Evolutionary conservation across 2,329 filamentous ascomycete species (phyloP).

Genomic region (Corniculantispora saksenae): DNA sequence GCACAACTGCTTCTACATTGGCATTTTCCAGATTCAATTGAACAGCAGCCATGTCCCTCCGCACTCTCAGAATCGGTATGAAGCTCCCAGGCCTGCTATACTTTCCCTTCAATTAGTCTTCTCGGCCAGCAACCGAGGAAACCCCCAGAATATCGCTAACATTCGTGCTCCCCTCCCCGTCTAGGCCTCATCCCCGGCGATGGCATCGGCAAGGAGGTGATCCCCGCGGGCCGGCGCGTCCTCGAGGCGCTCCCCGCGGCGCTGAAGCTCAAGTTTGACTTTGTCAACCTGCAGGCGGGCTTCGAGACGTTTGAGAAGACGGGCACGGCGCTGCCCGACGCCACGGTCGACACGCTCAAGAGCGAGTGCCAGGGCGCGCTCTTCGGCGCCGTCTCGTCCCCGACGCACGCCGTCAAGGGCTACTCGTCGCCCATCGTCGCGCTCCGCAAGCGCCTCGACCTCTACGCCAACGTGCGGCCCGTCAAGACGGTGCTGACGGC

Average conservation of each 20-base stretch:
- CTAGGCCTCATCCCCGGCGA: constrained; percentile 94
- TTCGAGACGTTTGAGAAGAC: constrained; percentile 92
- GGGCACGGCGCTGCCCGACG: constrained; percentile 83
- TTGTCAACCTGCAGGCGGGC: constrained; percentile 88
- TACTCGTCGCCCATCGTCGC: constrained; percentile 97
- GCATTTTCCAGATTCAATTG: not conserved
- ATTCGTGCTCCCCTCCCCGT: not conserved
- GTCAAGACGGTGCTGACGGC: constrained; percentile 79
- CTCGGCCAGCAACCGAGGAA: no score
- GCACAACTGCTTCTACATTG: not conserved
- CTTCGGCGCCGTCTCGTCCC: constrained; percentile 94
- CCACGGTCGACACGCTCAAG: constrained; percentile 85
- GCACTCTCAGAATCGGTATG: constrained; percentile 45
- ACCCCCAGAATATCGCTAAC: not conserved
- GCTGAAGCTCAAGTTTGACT: constrained; percentile 90
- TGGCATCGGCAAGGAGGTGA: constrained; percentile 97
- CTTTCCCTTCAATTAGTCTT: no score
- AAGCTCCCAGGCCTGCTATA: no score
- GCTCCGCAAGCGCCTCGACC: constrained; percentile 88
- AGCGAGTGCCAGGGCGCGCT: constrained; percentile 93
- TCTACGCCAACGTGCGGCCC: constrained; percentile 96
- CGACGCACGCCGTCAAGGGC: constrained; percentile 83
- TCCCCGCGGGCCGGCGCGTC: constrained; percentile 86
- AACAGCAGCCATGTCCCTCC: constrained; percentile 38
- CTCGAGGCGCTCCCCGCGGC: constrained; percentile 92